A percentile compares a stretch with the other conserved stretches of the same genome.
These are phyloP conservation scores for Bretziella fagacearum DNA, from an alignment of 2,329 filamentous ascomycete genomes.

Conservation along the genomic window DNA sequence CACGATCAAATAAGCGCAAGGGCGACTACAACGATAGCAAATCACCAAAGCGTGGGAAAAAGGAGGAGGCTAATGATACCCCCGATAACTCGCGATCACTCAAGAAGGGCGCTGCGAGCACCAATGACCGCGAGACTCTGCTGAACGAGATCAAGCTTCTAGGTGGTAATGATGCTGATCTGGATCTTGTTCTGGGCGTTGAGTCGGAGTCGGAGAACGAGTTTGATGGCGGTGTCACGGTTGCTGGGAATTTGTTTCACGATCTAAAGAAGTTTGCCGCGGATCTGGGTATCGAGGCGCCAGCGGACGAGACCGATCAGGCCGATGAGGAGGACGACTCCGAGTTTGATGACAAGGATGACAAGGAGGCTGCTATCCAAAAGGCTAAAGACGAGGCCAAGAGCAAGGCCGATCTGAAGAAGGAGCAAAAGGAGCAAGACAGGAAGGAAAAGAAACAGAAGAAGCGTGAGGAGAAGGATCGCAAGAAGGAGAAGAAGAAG, in stretches of 20 bases:
- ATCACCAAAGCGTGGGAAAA: conserved; percentile 8
- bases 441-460: conserved; percentile 20
- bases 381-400: conserved; percentile 25
- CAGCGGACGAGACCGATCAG: conserved; percentile 5
- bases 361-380: conserved; percentile 21
- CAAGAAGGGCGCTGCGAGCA: conserved; percentile 5
- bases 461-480: conserved; percentile 11
- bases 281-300: conserved; percentile 12
- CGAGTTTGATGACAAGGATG: conserved; percentile 17
- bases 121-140: conserved; percentile 24
- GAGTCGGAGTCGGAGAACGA: conserved; percentile 26
- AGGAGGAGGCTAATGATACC: not conserved
- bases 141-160: conserved; percentile 48
- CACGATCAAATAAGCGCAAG: conserved; percentile 14
- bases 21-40: conserved; percentile 13
- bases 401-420: conserved; percentile 24
- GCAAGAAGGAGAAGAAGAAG: conserved; percentile 12
- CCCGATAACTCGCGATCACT: conserved; percentile 5
- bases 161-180: conserved; percentile 47
- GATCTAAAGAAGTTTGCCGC: conserved; percentile 12
- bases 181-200: conserved; percentile 40
- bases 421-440: conserved; percentile 20
- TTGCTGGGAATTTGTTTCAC: conserved; percentile 1
- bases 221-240: conserved; percentile 19
- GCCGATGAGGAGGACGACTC: not conserved